Evolutionary conservation across 2,329 filamentous ascomycete genomes (phyloP), one percentile per base, ranked within the genome.

Genomic region (Trichoderma cornu-damae): DNA sequence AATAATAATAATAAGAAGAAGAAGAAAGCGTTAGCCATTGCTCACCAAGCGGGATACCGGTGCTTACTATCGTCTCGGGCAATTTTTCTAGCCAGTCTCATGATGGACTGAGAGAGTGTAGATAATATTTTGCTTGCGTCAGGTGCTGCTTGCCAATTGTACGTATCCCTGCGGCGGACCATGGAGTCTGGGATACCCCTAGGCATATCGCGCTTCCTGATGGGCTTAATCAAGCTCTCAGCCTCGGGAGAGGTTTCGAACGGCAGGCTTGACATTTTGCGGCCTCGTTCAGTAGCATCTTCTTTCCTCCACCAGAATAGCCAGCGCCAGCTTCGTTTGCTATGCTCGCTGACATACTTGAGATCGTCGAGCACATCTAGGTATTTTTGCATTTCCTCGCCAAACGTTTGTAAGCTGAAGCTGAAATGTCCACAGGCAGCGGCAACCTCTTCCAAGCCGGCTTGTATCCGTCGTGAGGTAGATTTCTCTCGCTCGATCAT

Each of bases 391-490:
- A 95, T 88, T 66, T 96, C 90, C 68, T 94, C 88, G 0, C 89
- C 90, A 69, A 96, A 90, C 64, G 91, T 88, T 61, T 93, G 82
- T 16, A 96, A 75, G 26, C 88, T 93, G 68, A 91, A 95, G 69
- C 88, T 91, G 68, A 96, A 96, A 71, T 96, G 90, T 0, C 91
- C 91, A 67, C 92, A 96, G 57, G 90, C 93, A 8, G 92, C 91
- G 32, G 90, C 90, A 9, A 96, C 90, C 71, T 96, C 92, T 70
- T 96, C 92, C 58, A 94, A 88, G 69, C 96, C 90, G 1, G 90
- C 90, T 67, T 93, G 85, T 11, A 90, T 79, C 59, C 86, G 86
- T 38, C 88, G 77, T 0, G 84, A 83, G 43, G 81, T 79, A 4
- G 82, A 77, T 54, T 81, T 82, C 18, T 80, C 81, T 40, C 87